These are phyloP conservation scores for Tephrocybe sp. DNA, from an alignment of 768 basidiomycete genomes.

Conservation along the genomic window DNA sequence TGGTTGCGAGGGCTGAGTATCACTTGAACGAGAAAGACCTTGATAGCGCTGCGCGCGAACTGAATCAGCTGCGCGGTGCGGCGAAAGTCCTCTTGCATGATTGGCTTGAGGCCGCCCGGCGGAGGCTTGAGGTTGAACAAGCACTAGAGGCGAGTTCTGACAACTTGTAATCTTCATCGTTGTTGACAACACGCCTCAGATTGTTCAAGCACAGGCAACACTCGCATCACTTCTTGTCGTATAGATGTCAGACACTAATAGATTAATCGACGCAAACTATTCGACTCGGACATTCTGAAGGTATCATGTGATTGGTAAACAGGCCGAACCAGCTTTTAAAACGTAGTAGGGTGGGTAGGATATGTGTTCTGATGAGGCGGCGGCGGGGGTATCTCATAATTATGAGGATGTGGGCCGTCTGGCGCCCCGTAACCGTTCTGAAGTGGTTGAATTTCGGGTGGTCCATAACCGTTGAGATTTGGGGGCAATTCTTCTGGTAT, in stretches of 20 bases:
- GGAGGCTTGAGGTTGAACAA: conserved; percentile 88
- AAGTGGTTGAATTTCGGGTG: not conserved
- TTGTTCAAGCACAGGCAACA: conserved; percentile 83
- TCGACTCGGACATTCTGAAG: not conserved
- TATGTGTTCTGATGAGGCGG: not conserved
- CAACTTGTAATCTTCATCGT: not conserved
- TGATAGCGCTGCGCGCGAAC: conserved; percentile 84
- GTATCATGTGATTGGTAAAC: not conserved
- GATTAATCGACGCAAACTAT: conserved; percentile 8
- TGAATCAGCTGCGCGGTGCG: conserved; percentile 87
- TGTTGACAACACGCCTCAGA: conserved; percentile 38
- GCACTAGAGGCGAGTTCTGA: conserved; percentile 76
- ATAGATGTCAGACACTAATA: conserved; percentile 38
- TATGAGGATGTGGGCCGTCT: not conserved
- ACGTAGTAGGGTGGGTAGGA: no score
- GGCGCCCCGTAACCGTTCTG: not conserved
- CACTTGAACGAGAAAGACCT: conserved; percentile 91
- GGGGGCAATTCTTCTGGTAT: not conserved
- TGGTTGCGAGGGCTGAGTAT: conserved; percentile 86
- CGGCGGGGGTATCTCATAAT: not conserved
- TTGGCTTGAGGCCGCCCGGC: conserved; percentile 90
- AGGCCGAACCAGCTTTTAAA: no score
- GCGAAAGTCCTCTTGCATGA: conserved; percentile 74
- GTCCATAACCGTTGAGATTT: not conserved
- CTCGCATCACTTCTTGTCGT: conserved; percentile 77